Percentiles rank a stretch among this genome's conserved stretches.
Conservation (phyloP, 2,329 filamentous ascomycete species). For the Xylaria sp. region DNA sequence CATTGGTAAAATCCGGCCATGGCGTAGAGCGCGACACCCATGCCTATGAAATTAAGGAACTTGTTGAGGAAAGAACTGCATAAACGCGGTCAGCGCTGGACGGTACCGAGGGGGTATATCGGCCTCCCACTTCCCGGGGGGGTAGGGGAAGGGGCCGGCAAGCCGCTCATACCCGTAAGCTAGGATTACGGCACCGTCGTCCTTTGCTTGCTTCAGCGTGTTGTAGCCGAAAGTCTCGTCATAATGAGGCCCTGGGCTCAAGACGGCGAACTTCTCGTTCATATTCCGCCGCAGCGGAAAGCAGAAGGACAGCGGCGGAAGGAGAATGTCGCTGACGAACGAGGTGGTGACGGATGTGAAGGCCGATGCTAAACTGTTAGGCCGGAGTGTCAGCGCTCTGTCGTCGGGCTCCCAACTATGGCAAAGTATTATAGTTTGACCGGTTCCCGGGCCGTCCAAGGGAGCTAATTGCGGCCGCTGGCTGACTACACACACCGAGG, state of each 20-base stretch:
- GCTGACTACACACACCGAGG: not conserved
- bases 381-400: constrained; percentile 6
- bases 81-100: not conserved
- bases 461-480: too few species aligned
- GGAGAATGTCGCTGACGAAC: constrained; percentile 70
- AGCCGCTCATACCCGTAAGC: constrained; percentile 61
- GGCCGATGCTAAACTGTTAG: constrained; percentile 64
- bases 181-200: constrained; percentile 72
- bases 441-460: too few species aligned
- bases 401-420: too few species aligned
- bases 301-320: constrained; percentile 70
- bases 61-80: constrained; percentile 63
- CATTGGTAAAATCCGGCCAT: constrained; percentile 66
- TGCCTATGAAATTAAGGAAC: constrained; percentile 65
- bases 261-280: constrained; percentile 72
- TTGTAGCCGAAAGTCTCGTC: constrained; percentile 62
- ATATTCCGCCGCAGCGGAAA: constrained; percentile 72
- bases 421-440: too few species aligned
- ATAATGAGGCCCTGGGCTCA: constrained; percentile 60
- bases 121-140: too few species aligned
- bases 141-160: not conserved
- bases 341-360: constrained; percentile 74
- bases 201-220: constrained; percentile 68
- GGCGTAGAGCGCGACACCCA: constrained; percentile 67
- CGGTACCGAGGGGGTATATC: too few species aligned